Evolutionary conservation across 495 filamentous ascomycete genomes (phyloP).

Genomic region (Xylaria bambusicola): DNA sequence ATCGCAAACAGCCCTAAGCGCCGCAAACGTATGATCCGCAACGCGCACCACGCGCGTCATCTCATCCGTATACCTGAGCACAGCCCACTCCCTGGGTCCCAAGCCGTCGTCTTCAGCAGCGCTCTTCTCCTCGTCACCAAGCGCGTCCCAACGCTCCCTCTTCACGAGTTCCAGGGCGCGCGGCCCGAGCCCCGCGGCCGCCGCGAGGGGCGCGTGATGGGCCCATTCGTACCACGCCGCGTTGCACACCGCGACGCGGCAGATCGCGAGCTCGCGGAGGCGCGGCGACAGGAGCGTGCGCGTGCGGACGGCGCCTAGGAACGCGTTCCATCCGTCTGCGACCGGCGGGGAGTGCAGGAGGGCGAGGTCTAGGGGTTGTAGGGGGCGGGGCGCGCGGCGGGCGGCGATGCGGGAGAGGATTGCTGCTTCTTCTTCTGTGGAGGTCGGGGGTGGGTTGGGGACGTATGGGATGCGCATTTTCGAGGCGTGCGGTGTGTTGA

Average conservation of each 20-base stretch:
- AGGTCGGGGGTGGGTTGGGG: constrained; percentile 55
- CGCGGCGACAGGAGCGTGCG: constrained; percentile 59
- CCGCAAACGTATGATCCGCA: constrained; percentile 61
- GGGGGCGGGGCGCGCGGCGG: constrained; percentile 62
- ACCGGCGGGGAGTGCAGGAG: constrained; percentile 73
- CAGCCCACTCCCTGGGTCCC: constrained; percentile 61
- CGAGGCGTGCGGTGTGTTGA: constrained; percentile 7
- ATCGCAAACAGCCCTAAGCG: constrained; percentile 58
- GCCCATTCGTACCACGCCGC: constrained; percentile 78
- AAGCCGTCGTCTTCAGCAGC: constrained; percentile 40
- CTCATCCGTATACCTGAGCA: constrained; percentile 71
- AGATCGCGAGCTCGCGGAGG: constrained; percentile 72
- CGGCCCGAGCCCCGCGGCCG: constrained; percentile 47
- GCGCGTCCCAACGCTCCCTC: constrained; percentile 14
- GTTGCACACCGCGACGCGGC: constrained; percentile 72
- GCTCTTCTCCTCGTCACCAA: constrained; percentile 15
- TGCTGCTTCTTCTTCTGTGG: constrained; percentile 49
- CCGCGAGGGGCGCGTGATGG: constrained; percentile 67
- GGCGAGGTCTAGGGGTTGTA: constrained; percentile 71
- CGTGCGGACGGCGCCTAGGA: constrained; percentile 73
- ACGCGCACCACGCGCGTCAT: constrained; percentile 71
- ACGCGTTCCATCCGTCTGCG: constrained; percentile 79
- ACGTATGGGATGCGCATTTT: constrained; percentile 76
- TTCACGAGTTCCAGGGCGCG: constrained; percentile 46
- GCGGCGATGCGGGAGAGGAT: constrained; percentile 64